phyloP scores from a whole-genome alignment of 306 rosid species.

The Fragaria iinumae region DNA sequence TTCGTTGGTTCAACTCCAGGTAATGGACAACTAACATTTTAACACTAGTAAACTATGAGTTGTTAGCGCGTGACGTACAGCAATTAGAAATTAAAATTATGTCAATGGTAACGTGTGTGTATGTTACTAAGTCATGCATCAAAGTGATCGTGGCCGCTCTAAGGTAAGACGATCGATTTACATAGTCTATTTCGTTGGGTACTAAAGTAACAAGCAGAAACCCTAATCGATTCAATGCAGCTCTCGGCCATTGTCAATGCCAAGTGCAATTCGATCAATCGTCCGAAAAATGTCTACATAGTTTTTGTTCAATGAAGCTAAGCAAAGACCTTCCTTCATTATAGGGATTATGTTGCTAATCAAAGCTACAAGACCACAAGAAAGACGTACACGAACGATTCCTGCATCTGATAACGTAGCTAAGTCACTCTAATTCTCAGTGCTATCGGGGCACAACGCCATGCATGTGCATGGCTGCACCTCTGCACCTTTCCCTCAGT shows the following conservation, averaged over 20 bases:
- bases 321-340: background rate
- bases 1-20: background rate
- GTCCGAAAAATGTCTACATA: too few species aligned
- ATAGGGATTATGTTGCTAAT: constrained; percentile 15
- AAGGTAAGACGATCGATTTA: too few species aligned
- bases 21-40: background rate
- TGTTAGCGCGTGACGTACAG: background rate
- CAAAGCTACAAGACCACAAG: background rate
- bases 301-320: background rate
- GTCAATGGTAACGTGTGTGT: background rate
- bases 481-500: background rate
- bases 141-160: too few species aligned
- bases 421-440: background rate
- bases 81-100: background rate
- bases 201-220: background rate
- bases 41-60: background rate
- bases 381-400: background rate
- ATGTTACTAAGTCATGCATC: background rate
- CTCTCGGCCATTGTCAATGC: background rate
- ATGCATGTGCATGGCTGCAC: constrained; percentile 14
- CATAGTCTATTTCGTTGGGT: too few species aligned
- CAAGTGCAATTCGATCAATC: background rate
- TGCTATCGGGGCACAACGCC: background rate
- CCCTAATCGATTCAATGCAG: background rate
- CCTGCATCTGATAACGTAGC: background rate